Evolutionary conservation across 2,329 filamentous ascomycete genomes (phyloP), one percentile per base, ranked within the genome.

Genomic region (Periconia digitata): DNA sequence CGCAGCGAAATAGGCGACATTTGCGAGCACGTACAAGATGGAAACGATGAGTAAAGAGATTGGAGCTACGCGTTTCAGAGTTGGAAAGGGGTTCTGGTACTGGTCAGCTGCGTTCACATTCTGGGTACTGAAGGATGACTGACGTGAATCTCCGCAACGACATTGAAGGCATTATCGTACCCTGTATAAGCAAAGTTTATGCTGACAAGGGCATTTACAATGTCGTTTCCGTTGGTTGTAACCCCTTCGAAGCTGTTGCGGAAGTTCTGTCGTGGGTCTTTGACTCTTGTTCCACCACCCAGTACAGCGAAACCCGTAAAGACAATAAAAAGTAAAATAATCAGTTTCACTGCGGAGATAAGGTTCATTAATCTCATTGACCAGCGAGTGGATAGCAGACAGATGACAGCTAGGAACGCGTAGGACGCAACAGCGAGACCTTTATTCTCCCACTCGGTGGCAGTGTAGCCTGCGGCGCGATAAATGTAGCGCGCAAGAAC

Each of bases 241-340:
- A 61, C 61, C 6, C 56, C 55, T 21, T 55, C 54, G 42, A 66
- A 65, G 20, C 60, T 57, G 40, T 66, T 53, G 20, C 50, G 55
- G 44, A 68, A 67, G 34, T 66, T 67, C 13, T 47, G 51, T 5
- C 41, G 48, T 2, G 63, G 62, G 35, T 67, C 54, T 23, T 62
- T 44, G 8, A 67, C 56, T 16, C 54, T 51, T 2, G 63, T 65
- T 7, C 56, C 50, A 13, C 66, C 66, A 7, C 62, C 64, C 15
- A 69, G 50, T 6, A 66, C 60, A 2, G 58, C 64, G 21, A 69
- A 62, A 2, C 66, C 66, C 2, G 63, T 62, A 20, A 64, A 56
- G 12, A 59, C 57, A 17, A 69, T 64, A 48, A 87, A 85, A n/a
- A 86, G 52, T 2, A 88, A 70, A 0, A 83, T 85, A 15, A 81